Conservation (phyloP, 2,329 filamentous ascomycete genomes). For the Ophiocordyceps camponoti-leonardi region DNA sequence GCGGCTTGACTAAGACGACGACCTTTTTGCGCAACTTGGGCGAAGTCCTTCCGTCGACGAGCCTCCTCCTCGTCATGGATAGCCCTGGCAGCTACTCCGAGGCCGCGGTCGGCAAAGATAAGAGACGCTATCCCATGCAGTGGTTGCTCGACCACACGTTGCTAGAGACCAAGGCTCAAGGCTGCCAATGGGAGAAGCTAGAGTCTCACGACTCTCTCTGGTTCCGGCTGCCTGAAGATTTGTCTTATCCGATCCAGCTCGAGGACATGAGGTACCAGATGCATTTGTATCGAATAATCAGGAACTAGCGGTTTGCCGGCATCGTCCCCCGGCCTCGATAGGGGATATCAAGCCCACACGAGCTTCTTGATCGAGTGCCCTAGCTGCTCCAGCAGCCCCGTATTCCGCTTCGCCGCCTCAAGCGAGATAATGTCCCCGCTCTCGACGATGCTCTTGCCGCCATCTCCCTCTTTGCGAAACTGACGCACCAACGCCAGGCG, state of each 20-base stretch:
- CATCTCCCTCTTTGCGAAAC: conserved; percentile 22
- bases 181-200: conserved; percentile 52
- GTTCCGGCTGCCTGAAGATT: conserved; percentile 54
- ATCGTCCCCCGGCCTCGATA: not conserved
- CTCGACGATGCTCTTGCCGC: conserved; percentile 30
- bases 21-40: conserved; percentile 57
- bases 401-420: conserved; percentile 72
- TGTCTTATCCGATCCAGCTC: conserved; percentile 68
- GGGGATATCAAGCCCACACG: conserved; percentile 49
- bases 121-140: conserved; percentile 73
- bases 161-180: conserved; percentile 23
- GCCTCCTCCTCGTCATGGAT: conserved; percentile 72
- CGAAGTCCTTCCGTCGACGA: conserved; percentile 33
- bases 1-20: conserved; percentile 57
- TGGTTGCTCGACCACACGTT: conserved; percentile 80
- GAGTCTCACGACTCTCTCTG: conserved; percentile 63
- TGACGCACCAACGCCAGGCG: conserved; percentile 39
- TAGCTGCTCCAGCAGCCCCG: conserved; percentile 69
- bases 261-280: conserved; percentile 95
- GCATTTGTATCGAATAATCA: conserved; percentile 49
- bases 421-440: conserved; percentile 62
- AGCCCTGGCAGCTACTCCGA: conserved; percentile 89
- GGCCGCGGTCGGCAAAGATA: conserved; percentile 46
- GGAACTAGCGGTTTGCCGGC: not conserved
- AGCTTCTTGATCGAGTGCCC: conserved; percentile 86